Evolutionary conservation across 192 early-diverging fungal genomes (phyloP).

Genomic region (Radiomyces spectabilis): DNA sequence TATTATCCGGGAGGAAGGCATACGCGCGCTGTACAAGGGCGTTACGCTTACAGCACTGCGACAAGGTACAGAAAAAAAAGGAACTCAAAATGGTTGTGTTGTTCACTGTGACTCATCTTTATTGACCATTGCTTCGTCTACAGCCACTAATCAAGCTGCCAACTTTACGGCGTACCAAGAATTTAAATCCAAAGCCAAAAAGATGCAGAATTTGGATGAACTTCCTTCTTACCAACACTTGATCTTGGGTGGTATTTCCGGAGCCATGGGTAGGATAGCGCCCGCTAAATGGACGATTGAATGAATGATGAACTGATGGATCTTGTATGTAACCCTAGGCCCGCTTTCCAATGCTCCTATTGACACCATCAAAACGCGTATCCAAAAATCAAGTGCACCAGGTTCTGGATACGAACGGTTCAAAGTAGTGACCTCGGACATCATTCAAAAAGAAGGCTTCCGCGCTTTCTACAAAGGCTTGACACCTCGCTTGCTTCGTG

Average conservation of each 20-base stretch:
- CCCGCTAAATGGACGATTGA: background rate
- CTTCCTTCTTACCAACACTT: constrained; percentile 89
- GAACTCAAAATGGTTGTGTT: too few species aligned
- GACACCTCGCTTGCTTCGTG: constrained; percentile 84
- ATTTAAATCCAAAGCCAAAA: constrained; percentile 70
- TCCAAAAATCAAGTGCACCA: constrained; percentile 73
- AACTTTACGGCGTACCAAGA: constrained; percentile 97
- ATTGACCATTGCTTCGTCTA: background rate
- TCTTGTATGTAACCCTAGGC: constrained; percentile 25
- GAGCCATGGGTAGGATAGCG: constrained; percentile 49
- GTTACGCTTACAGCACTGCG: constrained; percentile 86
- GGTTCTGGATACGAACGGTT: constrained; percentile 76
- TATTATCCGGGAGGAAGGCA: constrained; percentile 88
- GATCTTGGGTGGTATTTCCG: constrained; percentile 82
- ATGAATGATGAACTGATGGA: background rate
- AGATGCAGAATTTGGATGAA: constrained; percentile 54
- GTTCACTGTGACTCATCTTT: background rate
- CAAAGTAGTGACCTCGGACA: constrained; percentile 60
- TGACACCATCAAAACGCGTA: constrained; percentile 97
- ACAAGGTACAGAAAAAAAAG: constrained; percentile 48
- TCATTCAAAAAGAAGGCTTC: constrained; percentile 84
- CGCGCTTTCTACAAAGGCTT: constrained; percentile 91
- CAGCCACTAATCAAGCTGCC: constrained; percentile 93
- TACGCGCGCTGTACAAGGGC: constrained; percentile 84
- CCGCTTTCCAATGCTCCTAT: constrained; percentile 95